Conservation (phyloP, 2,329 filamentous ascomycete species). For the Diaporthe citriasiana region DNA sequence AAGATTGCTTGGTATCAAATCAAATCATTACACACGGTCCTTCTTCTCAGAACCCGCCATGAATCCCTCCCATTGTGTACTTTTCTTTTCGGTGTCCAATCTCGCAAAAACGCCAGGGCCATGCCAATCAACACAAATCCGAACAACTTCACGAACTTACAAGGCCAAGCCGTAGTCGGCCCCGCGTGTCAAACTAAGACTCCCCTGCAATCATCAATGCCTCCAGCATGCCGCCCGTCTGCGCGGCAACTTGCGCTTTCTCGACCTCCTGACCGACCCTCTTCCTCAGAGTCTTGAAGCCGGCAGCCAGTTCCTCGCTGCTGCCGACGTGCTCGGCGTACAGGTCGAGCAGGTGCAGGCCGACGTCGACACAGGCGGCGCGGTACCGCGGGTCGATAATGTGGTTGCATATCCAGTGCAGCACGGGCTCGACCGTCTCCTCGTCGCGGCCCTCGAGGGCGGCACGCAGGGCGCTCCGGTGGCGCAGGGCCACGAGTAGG, state of each 20-base stretch:
- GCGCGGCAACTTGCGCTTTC: constrained; percentile 84
- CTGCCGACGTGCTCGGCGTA: constrained; percentile 85
- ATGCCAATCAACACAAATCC: constrained; percentile 35
- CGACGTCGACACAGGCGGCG: constrained; percentile 84
- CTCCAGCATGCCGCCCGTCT: constrained; percentile 90
- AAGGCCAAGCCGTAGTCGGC: neutral
- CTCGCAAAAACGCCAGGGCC: constrained; percentile 41
- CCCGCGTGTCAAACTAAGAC: constrained; percentile 8
- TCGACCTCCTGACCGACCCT: constrained; percentile 84
- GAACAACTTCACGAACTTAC: neutral
- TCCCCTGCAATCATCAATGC: constrained; percentile 66
- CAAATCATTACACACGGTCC: constrained; percentile 29
- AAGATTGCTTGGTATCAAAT: constrained; percentile 39
- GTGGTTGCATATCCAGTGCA: constrained; percentile 86
- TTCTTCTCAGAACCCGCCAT: neutral
- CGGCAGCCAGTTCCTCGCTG: constrained; percentile 78
- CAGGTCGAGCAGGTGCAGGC: constrained; percentile 85
- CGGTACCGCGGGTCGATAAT: constrained; percentile 88
- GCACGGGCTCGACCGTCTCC: constrained; percentile 81
- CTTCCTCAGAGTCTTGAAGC: constrained; percentile 77
- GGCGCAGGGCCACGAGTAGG: constrained; percentile 85
- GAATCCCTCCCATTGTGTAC: neutral
- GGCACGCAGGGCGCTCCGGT: constrained; percentile 86
- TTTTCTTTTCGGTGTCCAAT: constrained; percentile 19
- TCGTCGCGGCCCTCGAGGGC: constrained; percentile 88